Conservation (phyloP, 345 rosid species). For the Camelina sativa region DNA sequence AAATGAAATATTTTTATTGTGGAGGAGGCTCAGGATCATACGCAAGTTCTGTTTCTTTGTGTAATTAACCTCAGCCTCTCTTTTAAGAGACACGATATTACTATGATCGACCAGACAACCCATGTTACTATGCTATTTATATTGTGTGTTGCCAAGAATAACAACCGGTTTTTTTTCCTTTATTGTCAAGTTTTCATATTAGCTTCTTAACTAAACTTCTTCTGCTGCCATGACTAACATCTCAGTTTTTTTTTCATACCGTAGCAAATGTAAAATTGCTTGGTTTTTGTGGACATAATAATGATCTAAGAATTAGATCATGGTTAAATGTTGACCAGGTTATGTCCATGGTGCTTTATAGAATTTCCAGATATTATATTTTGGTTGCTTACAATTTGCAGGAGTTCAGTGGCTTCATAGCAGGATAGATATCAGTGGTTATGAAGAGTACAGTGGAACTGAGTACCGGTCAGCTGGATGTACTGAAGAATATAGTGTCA, state of each 20-base stretch:
- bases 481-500: constrained; percentile 72
- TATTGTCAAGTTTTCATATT: not conserved
- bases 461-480: constrained; percentile 95
- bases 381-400: constrained; percentile 40
- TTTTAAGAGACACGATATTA: not conserved
- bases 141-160: not conserved
- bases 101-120: not conserved
- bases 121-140: not conserved
- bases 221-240: not conserved
- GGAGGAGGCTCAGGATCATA: not conserved
- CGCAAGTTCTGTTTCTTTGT: not conserved
- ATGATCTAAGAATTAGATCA: constrained; percentile 7
- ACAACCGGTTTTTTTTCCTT: not conserved
- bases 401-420: constrained; percentile 93
- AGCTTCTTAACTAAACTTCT: not conserved
- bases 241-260: not conserved
- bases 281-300: not conserved
- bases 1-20: not conserved
- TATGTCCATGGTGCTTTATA: not conserved
- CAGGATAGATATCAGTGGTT: constrained; percentile 77
- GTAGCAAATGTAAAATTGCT: not conserved
- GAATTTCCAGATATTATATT: not conserved
- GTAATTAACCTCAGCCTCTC: not conserved
- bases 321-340: not conserved
- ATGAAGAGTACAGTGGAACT: constrained; percentile 84